phyloP scores from a whole-genome alignment of 2,329 filamentous ascomycete genomes.

The Orbilia brochopaga region DNA sequence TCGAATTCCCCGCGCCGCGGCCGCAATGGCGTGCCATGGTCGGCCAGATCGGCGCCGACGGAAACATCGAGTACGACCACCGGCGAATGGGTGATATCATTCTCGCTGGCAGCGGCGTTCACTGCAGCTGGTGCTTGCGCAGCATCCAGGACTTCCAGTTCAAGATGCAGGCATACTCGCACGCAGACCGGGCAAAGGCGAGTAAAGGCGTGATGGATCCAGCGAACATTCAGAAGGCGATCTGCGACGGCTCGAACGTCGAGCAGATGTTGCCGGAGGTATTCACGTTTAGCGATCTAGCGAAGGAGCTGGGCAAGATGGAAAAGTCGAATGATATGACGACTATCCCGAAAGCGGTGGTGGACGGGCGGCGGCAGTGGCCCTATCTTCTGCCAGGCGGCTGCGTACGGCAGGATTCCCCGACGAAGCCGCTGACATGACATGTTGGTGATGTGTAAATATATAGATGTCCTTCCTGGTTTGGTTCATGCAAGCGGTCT shows the following conservation, averaged over 20 bases:
- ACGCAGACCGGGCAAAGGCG: conserved; percentile 31
- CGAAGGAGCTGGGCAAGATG: conserved; percentile 32
- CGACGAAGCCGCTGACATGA: conserved; percentile 4
- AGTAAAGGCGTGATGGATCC: conserved; percentile 26
- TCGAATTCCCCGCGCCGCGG: conserved; percentile 28
- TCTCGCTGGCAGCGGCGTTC: conserved; percentile 27
- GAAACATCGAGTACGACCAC: conserved; percentile 33
- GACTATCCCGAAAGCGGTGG: conserved; percentile 28
- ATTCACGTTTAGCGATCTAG: conserved; percentile 33
- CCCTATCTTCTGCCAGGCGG: conserved; percentile 31
- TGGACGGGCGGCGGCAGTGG: conserved; percentile 31
- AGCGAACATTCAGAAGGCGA: conserved; percentile 31
- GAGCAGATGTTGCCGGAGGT: conserved; percentile 36
- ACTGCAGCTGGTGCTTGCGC: conserved; percentile 42
- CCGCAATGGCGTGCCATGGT: conserved; percentile 35
- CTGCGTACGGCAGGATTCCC: conserved; percentile 34
- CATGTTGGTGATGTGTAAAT: neutral
- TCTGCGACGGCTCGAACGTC: conserved; percentile 36
- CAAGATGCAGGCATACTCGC: conserved; percentile 32
- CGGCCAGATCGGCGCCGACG: conserved; percentile 18
- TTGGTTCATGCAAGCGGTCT: too few species aligned
- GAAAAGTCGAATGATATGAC: conserved; percentile 40
- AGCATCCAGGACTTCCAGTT: conserved; percentile 32
- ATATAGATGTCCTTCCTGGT: neutral
- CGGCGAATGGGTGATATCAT: conserved; percentile 30